Evolutionary conservation across 192 early-diverging fungal genomes (phyloP).

Genomic region (Podila epigama): DNA sequence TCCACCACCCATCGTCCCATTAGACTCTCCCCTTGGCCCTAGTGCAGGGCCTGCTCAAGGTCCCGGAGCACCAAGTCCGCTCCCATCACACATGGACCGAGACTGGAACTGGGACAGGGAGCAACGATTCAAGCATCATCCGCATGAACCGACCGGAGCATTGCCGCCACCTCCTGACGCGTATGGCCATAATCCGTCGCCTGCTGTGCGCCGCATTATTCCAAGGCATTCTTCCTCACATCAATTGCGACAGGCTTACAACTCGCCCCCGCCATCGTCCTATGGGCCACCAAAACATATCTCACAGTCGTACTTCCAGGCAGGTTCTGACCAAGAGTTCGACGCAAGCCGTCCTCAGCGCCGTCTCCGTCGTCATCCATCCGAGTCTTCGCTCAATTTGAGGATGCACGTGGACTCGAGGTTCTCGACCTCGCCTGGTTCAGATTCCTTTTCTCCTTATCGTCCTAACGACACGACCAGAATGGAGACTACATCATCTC

Average conservation of each 20-base stretch:
- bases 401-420: not conserved
- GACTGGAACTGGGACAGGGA: slow-evolving; percentile 33
- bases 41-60: no score
- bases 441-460: not conserved
- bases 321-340: slow-evolving; percentile 28
- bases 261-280: slow-evolving; percentile 24
- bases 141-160: not conserved
- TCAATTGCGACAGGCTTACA: slow-evolving; percentile 36
- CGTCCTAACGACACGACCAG: not conserved
- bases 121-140: not conserved
- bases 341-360: slow-evolving; percentile 20
- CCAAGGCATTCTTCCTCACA: slow-evolving; percentile 27
- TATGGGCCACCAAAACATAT: slow-evolving; percentile 23
- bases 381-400: slow-evolving; percentile 37
- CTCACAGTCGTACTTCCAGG: slow-evolving; percentile 1
- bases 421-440: not conserved
- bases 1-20: no score
- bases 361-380: slow-evolving; percentile 35
- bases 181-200: not conserved
- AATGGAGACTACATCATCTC: slow-evolving; percentile 17
- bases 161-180: not conserved
- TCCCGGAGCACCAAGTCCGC: no score
- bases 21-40: not conserved
- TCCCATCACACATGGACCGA: slow-evolving; percentile 8
- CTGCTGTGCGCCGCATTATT: not conserved